Evolutionary conservation across 345 rosid genomes (phyloP).

Genomic region (Cardamine occulta): DNA sequence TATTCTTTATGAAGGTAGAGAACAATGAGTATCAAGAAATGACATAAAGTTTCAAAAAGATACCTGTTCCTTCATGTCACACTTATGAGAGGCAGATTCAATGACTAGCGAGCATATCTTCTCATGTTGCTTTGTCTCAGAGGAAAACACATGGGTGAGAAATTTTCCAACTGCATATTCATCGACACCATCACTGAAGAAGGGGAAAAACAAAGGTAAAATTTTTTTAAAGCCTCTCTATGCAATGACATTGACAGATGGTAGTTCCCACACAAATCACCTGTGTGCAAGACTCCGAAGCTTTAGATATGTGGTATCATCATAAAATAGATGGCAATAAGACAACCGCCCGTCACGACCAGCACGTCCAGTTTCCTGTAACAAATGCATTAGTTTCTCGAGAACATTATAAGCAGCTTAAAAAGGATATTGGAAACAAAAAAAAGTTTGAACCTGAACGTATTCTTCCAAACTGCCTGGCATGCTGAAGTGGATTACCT

Average conservation of each 20-base stretch:
- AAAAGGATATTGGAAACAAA: conserved; percentile 21
- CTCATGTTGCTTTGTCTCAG: conserved; percentile 50
- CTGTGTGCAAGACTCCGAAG: conserved; percentile 92
- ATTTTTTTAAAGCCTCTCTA: conserved; percentile 10
- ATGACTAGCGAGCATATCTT: conserved; percentile 65
- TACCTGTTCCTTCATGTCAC: conserved; percentile 97
- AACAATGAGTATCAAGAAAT: conserved; percentile 22
- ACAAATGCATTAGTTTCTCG: conserved; percentile 24
- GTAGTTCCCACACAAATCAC: conserved; percentile 46
- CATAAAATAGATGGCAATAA: conserved; percentile 84
- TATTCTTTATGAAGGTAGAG: neutral
- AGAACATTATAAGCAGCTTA: conserved; percentile 31
- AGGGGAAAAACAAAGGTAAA: conserved; percentile 18
- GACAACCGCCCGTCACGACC: conserved; percentile 93
- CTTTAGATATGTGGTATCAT: conserved; percentile 74
- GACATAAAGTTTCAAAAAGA: conserved; percentile 15
- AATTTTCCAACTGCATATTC: conserved; percentile 87
- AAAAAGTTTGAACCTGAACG: conserved; percentile 71
- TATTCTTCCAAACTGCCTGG: conserved; percentile 99
- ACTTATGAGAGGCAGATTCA: conserved; percentile 76
- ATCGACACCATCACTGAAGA: conserved; percentile 91
- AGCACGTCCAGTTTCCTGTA: conserved; percentile 92
- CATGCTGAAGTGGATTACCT: conserved; percentile 92
- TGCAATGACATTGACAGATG: conserved; percentile 1
- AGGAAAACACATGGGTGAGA: conserved; percentile 68